These are phyloP conservation scores for Xanthoconium stramineum DNA, from an alignment of 768 basidiomycete genomes.

Conservation along the genomic window DNA sequence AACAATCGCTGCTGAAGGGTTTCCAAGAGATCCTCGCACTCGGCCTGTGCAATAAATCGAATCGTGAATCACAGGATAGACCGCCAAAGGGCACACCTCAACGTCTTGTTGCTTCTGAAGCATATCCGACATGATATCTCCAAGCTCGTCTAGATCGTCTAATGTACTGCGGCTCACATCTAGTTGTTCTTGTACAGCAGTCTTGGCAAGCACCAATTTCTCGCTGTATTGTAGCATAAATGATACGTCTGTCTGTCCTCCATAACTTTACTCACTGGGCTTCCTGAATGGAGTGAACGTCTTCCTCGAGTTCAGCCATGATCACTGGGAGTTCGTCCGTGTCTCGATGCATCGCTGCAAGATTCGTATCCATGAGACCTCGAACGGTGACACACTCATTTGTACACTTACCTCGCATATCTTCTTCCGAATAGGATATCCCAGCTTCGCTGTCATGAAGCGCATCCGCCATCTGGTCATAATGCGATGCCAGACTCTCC, in stretches of 20 bases:
- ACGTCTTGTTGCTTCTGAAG: constrained; percentile 62
- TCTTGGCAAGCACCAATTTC: constrained; percentile 44
- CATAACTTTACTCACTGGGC: constrained; percentile 47
- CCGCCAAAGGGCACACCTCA: constrained; percentile 45
- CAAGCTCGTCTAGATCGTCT: constrained; percentile 71
- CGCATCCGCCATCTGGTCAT: constrained; percentile 71
- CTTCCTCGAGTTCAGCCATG: constrained; percentile 67
- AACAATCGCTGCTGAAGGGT: constrained; percentile 59
- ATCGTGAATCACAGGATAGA: neutral
- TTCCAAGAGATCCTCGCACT: constrained; percentile 52
- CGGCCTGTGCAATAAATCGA: constrained; percentile 32
- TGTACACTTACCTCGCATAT: constrained; percentile 52
- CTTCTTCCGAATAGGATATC: constrained; percentile 62
- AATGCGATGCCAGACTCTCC: constrained; percentile 71
- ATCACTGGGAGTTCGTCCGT: constrained; percentile 75
- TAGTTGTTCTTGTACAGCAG: constrained; percentile 44
- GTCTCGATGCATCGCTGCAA: constrained; percentile 74
- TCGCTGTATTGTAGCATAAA: constrained; percentile 40
- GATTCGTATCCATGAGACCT: neutral
- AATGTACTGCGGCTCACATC: constrained; percentile 48
- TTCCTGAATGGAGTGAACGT: constrained; percentile 47
- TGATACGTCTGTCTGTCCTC: neutral
- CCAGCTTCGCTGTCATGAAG: constrained; percentile 68
- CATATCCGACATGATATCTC: constrained; percentile 79
- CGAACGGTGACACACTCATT: neutral